A percentile compares a stretch with the other conserved stretches of the same genome.
phyloP scores from a whole-genome alignment of 2,329 filamentous ascomycete species.

The Colletotrichum caudatum region DNA sequence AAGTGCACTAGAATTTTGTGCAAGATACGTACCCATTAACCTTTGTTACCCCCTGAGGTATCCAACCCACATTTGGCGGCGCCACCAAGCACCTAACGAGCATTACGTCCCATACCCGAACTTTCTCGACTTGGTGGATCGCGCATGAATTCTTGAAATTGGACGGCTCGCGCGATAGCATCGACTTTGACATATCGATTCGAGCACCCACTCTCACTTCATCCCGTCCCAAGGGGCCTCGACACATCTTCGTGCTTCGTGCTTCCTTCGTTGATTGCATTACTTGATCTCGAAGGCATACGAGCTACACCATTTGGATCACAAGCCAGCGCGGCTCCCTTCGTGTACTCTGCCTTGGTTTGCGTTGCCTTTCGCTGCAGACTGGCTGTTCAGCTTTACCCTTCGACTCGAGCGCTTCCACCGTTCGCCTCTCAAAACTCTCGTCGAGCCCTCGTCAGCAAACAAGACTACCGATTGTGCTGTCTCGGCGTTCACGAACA shows the following conservation, averaged over 20 bases:
- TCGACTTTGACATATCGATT: conserved; percentile 28
- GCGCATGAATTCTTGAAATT: conserved; percentile 44
- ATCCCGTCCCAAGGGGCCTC: conserved; percentile 15
- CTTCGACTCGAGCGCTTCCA: conserved; percentile 11
- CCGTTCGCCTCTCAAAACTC: conserved; percentile 3
- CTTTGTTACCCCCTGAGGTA: not conserved
- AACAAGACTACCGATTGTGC: not conserved
- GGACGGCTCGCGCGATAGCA: conserved; percentile 32
- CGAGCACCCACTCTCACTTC: not conserved
- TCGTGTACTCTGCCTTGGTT: conserved; percentile 20
- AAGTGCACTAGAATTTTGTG: not conserved
- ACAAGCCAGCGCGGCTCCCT: conserved; percentile 26
- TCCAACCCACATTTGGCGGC: conserved; percentile 2
- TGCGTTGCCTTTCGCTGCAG: conserved; percentile 24
- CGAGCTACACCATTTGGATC: not conserved
- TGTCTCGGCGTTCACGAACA: not conserved
- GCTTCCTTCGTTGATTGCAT: conserved; percentile 6
- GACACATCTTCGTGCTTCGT: not conserved
- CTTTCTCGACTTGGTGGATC: conserved; percentile 37
- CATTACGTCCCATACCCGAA: conserved; percentile 35
- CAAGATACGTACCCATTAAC: conserved; percentile 4
- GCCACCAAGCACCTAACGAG: conserved; percentile 8
- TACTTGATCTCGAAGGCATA: conserved; percentile 8
- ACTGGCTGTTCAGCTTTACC: not conserved
- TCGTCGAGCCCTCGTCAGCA: not conserved